phyloP scores from a whole-genome alignment of 495 filamentous ascomycete genomes.

The Hyaloscypha hepaticicola region DNA sequence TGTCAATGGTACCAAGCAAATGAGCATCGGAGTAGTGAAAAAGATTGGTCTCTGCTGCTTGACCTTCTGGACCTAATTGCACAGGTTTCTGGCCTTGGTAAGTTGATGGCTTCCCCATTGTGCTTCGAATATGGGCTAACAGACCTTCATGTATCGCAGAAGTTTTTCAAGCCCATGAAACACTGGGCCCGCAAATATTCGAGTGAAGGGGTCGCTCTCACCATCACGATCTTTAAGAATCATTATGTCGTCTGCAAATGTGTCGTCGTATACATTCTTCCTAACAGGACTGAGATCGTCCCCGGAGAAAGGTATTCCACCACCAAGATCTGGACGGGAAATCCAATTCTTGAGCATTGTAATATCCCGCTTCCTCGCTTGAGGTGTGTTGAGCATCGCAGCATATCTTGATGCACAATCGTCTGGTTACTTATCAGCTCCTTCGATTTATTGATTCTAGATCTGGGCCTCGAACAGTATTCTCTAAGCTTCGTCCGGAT shows the following conservation, averaged over 20 bases:
- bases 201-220: constrained; percentile 11
- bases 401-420: neutral
- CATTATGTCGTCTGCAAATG: neutral
- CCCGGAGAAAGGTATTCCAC: neutral
- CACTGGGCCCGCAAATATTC: constrained; percentile 5
- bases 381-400: neutral
- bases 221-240: constrained; percentile 5
- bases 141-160: constrained; percentile 7
- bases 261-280: neutral
- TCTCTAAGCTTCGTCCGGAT: constrained; percentile 14
- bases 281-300: neutral
- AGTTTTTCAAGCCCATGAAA: constrained; percentile 6
- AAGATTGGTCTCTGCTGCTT: neutral
- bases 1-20: neutral
- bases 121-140: neutral
- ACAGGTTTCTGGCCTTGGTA: no score
- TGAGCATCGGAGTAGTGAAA: constrained; percentile 10
- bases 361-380: constrained; percentile 9
- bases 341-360: constrained; percentile 6
- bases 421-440: neutral
- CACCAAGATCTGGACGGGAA: neutral
- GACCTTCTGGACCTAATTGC: constrained; percentile 3
- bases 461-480: constrained; percentile 9
- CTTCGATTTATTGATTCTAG: neutral
- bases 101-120: no score